Evolutionary conservation across 768 basidiomycete genomes (phyloP), one percentile per base, ranked within the genome.

Genomic region (Serendipita sp.): DNA sequence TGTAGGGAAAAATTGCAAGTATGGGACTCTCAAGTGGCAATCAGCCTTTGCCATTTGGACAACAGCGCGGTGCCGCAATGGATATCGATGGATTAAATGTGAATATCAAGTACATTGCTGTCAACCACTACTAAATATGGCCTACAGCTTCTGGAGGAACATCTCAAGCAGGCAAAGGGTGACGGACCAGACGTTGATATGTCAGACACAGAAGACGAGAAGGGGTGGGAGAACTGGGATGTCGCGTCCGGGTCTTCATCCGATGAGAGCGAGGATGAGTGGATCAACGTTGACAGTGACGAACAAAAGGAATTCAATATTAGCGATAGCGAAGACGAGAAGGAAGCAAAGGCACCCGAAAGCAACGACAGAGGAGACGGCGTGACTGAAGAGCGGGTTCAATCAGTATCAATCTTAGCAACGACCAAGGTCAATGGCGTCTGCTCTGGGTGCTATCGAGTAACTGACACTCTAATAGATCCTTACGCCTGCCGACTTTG

Each of bases 401-500:
- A 64, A 66, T 58, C 62, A 66, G 73, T 79, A 66, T 88, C 88
- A 31, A 84, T 81, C 0, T 74, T 93, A 58, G 88, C 88, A 1
- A 91, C 85, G 3, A 87, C 87, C 29, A 92, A 92, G 76, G 91
- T 87, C 64, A 60, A 69, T 64, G 63, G n/a, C 53, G 34, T 2
- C 31, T 45, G 27, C 44, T 6, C 43, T 10, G 48, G 40, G 29
- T 46, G 27, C 60, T 46, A 43, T 37, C 33, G 1, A 37, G 10
- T 58, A 23, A 23, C 55, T 63, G 2, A 45, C n/a, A 27, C 11
- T 52, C 36, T 31, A 55, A 27, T 68, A 96, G 92, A 98, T 99
- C 69, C 82, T 98, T 46, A 98, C 96, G 0, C 96, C 96, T 0
- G 93, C 93, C 34, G 96, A 99, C 73, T 99, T 97, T 71, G 88